Evolutionary conservation across 352 stramenopile genomes (phyloP).

Genomic region (Pythium monospermum): DNA sequence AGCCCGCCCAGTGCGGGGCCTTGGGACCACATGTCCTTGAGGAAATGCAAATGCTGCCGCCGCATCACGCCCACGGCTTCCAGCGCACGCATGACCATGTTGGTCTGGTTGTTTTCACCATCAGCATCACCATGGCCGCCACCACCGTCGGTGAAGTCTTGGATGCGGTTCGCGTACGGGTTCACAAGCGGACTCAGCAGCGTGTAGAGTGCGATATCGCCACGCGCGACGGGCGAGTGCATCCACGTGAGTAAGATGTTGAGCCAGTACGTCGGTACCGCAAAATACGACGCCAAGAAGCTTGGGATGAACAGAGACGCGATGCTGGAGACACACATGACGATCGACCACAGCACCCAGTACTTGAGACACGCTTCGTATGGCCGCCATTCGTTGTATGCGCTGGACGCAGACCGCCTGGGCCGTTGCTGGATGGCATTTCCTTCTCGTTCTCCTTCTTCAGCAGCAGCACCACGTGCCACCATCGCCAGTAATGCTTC

Average conservation of each 20-base stretch:
- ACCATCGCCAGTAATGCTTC: constrained; percentile 19
- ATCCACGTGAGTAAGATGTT: constrained; percentile 81
- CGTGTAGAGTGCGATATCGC: constrained; percentile 68
- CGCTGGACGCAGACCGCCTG: background rate
- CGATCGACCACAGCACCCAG: constrained; percentile 78
- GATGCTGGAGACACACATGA: constrained; percentile 38
- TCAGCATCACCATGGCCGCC: constrained; percentile 11
- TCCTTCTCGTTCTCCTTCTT: constrained; percentile 1
- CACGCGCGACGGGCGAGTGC: constrained; percentile 68
- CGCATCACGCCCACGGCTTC: constrained; percentile 60
- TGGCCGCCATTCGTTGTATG: constrained; percentile 47
- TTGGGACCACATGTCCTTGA: constrained; percentile 77
- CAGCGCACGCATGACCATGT: constrained; percentile 64
- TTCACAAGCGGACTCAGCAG: constrained; percentile 61
- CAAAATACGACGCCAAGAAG: constrained; percentile 51
- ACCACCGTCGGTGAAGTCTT: constrained; percentile 26
- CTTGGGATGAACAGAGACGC: constrained; percentile 59
- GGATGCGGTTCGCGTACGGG: constrained; percentile 66
- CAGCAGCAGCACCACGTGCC: no score
- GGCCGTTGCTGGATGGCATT: constrained; percentile 15
- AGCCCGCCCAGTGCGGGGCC: constrained; percentile 69
- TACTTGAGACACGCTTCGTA: constrained; percentile 82
- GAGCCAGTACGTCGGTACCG: constrained; percentile 45
- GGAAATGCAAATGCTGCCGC: constrained; percentile 57
- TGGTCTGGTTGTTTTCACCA: constrained; percentile 35